Evolutionary conservation across 2,329 filamentous ascomycete genomes (phyloP), one percentile per base, ranked within the genome.

Genomic region (Zymoseptoria brevis): DNA sequence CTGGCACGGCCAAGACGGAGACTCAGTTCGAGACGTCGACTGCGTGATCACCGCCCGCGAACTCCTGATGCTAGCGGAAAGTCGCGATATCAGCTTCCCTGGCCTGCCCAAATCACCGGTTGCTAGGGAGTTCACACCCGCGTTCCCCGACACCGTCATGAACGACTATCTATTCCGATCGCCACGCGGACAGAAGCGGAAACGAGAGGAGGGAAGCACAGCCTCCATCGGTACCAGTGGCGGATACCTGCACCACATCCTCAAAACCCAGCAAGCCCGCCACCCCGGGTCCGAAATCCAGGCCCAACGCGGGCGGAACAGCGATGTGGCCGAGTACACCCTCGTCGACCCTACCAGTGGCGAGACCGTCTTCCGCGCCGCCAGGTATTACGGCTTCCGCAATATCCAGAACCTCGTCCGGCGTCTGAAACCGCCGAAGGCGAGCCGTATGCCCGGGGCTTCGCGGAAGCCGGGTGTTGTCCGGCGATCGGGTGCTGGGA

Each of bases 381-480:
- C 93, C 3, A 86, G 94, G 55, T 99, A 93, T 75, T 99, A 99
- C 72, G 94, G 94, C 5, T 99, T 99, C 79, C 83, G 94, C 56
- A 99, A 99, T 71, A 99, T 99, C 63, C 94, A 97, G 74, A 99
- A 99, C 70, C 83, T 99, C 4, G 94, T 99, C 16, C 86, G 94
- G n/a, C 86, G 87, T 62, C 76, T 99, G 53, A 96, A 95, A 73
- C 94, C 94, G 0, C 83, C 87, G 0, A 86, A 84, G 59, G 80
- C 83, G 5, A 93, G 89, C 50, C 84, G 89, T 58, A 87, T 96
- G 78, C 90, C 91, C 1, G 91, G 90, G 1, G 89, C 85, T 1
- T 62, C 80, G 56, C 81, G 81, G 59, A 81, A 79, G 62, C 79
- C 78, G 5, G 77, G 73, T 16, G 82, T 76, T 6, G 56, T 73